Evolutionary conservation across 768 basidiomycete species (phyloP), one percentile per base, ranked within the genome.

Genomic region (Lentinula aciculospora): DNA sequence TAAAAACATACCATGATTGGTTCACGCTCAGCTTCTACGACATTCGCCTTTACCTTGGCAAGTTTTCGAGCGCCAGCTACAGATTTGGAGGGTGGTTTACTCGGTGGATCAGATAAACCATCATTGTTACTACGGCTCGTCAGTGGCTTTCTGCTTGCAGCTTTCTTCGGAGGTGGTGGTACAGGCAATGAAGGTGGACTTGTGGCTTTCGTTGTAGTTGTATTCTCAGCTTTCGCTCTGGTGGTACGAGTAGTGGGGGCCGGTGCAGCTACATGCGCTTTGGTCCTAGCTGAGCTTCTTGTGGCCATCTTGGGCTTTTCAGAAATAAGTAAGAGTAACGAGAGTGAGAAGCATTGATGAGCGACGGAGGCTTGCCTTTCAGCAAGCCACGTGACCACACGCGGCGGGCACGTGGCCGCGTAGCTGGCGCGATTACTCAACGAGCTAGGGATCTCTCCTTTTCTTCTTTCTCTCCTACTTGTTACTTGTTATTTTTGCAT

Each of bases 1-100:
- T 42, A 21, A 9, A 31, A 51, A 61, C 73, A 57, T 60, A 91
- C 92, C 83, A 86, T 86, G 67, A 93, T 88, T 0, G 89, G 85
- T 66, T 93, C 90, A 42, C 79, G 77, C 56, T 88, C 85, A 15
- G 66, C 64, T 42, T 77, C 70, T 58, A 61, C 27, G 27, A 65
- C 60, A 42, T 56, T 62, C 45, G 63, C 58, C 44, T 62, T 59
- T 36, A 12, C 17, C 61, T 70, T 75, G 40, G 61, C 61, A 27
- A 54, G 57, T 61, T 72, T 71, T 56, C 63, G 68, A 40, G 47
- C 49, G 46, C 65, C 61, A 15, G 68, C 58, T 39, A 36, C 10
- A 37, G 68, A 37, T 53, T 76, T 82, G 4, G 67, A 60, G 5
- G 66, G 67, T 25, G 64, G 51, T 59, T 72, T 73, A 28, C 67